Conservation (phyloP, 2,329 filamentous ascomycete species). For the Diaporthe humulicola region DNA sequence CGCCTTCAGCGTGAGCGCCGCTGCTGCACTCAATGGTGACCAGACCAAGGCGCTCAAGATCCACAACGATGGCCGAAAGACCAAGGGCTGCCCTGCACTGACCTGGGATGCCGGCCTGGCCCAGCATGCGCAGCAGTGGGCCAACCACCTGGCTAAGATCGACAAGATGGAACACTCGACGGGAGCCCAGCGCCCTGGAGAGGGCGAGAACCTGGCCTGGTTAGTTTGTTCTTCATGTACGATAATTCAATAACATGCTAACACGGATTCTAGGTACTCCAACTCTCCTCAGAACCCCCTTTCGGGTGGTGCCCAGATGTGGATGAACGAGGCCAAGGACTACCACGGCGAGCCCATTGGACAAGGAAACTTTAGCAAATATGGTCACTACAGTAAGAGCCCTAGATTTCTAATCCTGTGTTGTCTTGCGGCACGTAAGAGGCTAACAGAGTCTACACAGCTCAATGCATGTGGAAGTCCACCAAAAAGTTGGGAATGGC, state of each 20-base stretch:
- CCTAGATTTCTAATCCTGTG: too few species aligned
- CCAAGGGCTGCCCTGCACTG: constrained; percentile 45
- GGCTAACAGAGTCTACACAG: neutral
- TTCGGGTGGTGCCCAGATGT: constrained; percentile 47
- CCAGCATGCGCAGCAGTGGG: constrained; percentile 46
- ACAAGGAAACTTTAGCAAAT: constrained; percentile 50
- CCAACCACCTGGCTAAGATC: constrained; percentile 47
- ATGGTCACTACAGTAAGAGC: constrained; percentile 51
- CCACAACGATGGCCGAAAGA: constrained; percentile 48
- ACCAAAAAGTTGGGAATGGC: constrained; percentile 51
- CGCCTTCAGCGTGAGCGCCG: constrained; percentile 5
- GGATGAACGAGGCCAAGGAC: constrained; percentile 50
- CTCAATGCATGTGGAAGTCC: constrained; percentile 50
- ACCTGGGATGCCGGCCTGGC: constrained; percentile 48
- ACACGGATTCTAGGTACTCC: constrained; percentile 37
- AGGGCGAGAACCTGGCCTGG: constrained; percentile 54
- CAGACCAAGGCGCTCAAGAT: constrained; percentile 46
- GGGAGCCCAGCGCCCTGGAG: constrained; percentile 45
- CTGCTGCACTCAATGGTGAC: constrained; percentile 37
- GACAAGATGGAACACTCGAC: constrained; percentile 48
- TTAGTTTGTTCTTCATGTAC: neutral
- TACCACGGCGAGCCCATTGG: constrained; percentile 52
- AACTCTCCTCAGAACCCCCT: constrained; percentile 41
- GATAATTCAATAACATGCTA: neutral
- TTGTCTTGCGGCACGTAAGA: neutral